phyloP scores from a whole-genome alignment of 768 basidiomycete species.

The Trametes cingulata region DNA sequence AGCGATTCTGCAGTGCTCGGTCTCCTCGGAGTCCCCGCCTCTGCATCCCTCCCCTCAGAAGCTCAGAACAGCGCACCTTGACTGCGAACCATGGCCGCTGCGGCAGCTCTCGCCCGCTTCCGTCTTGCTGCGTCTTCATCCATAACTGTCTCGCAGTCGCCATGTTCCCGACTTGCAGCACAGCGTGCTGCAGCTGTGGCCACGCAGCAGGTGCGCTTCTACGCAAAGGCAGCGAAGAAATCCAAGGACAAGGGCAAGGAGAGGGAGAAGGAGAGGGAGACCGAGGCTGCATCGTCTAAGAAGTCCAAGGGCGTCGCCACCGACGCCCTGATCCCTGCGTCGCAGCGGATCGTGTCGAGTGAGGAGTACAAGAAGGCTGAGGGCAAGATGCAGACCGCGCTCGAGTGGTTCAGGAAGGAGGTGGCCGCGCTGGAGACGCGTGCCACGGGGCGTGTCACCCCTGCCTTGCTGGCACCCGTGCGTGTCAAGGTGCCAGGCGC shows the following conservation, averaged over 20 bases:
- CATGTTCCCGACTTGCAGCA: neutral
- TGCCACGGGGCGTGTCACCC: conserved; percentile 75
- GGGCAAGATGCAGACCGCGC: conserved; percentile 57
- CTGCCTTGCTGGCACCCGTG: conserved; percentile 68
- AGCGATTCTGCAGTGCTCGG: neutral
- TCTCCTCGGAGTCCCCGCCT: neutral
- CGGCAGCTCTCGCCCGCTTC: neutral
- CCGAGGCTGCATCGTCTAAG: neutral
- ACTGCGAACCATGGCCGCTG: neutral
- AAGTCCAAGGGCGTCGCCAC: conserved; percentile 42
- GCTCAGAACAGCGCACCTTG: neutral
- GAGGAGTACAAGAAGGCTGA: conserved; percentile 66
- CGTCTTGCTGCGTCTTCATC: conserved; percentile 1
- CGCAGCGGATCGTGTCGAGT: conserved; percentile 57
- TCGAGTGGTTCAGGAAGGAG: conserved; percentile 80
- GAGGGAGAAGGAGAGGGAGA: conserved; percentile 2
- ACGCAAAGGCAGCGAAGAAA: conserved; percentile 19
- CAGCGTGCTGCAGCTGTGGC: conserved; percentile 2
- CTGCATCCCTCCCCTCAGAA: neutral
- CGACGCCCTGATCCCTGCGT: conserved; percentile 63
- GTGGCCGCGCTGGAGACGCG: conserved; percentile 71
- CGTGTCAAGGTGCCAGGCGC: conserved; percentile 51
- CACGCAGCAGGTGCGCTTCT: conserved; percentile 9
- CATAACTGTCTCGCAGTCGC: neutral
- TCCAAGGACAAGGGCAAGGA: conserved; percentile 8